Evolutionary conservation across 23 red algal species (phyloP), one percentile per base, ranked within the genome.

Genomic region (Agarophyton chilense): DNA sequence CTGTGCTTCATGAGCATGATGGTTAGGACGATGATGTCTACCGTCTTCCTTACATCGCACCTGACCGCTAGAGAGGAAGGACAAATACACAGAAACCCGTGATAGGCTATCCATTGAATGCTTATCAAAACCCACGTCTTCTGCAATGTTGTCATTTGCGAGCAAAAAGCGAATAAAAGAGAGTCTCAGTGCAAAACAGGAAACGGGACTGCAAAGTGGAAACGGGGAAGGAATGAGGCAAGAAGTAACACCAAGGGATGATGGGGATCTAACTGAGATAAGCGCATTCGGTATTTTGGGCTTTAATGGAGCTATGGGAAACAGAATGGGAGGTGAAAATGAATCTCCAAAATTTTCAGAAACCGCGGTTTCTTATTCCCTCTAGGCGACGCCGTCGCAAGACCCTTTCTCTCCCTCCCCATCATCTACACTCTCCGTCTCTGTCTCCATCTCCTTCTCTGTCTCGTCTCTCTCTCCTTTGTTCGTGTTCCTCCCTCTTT

Each of bases 11-110:
- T 38, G 35, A 43, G 93, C 93, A 84, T 95, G 93, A 35, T 95
- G 93, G 75, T 95, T 95, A 4, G 93, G 93, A 26, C 93, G 77
- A 25, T 95, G 78, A 76, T 95, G 93, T 10, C 81, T 72, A 24
- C 84, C 84, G 34, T 95, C 93, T 77, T 95, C 93, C 31, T 90
- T 58, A 52, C 93, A 95, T 10, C 52, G 71, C 39, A 95, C 73
- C 55, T 95, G 93, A 32, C 84, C 84, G 10, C 52, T 90, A 26
- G 79, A 83, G 28, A 95, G 86, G 58, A 95, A 95, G 44, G 93
- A 90, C 12, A 95, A 77, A 76, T 84, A 95, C 10, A 77, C 51
- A 39, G 87, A 80, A 71, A 95, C 46, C 9, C 44, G 90, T 19
- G 78, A 85, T 10, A 95, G 78, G 11, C 78, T 39, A 33, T 84